Percentiles rank a stretch among this genome's conserved stretches.
phyloP scores from a whole-genome alignment of 2,329 filamentous ascomycete genomes.

The Aspergillus neotritici region DNA sequence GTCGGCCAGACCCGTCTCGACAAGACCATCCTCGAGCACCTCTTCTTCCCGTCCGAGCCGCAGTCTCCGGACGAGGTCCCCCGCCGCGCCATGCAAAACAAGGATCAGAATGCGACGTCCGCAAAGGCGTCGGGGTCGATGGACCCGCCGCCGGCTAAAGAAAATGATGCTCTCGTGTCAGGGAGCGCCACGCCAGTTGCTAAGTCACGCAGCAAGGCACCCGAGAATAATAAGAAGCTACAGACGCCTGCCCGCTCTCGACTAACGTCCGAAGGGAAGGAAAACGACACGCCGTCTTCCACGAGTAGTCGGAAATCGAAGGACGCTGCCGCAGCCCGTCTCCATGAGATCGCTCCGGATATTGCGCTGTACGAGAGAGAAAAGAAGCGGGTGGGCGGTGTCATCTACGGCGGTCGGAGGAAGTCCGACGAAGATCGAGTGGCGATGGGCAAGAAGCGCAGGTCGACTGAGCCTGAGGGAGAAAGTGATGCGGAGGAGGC shows the following conservation, averaged over 20 bases:
- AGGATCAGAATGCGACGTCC: conserved; percentile 29
- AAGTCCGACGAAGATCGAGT: conserved; percentile 40
- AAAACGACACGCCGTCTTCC: conserved; percentile 74
- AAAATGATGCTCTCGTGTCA: conserved; percentile 12
- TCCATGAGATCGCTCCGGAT: conserved; percentile 75
- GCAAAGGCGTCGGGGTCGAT: conserved; percentile 14
- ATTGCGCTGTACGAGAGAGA: conserved; percentile 91
- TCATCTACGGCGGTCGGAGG: conserved; percentile 54
- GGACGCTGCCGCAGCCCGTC: conserved; percentile 67
- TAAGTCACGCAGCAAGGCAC: conserved; percentile 23
- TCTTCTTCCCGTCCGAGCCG: conserved; percentile 50
- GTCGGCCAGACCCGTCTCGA: conserved; percentile 85
- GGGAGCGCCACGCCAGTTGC: conserved; percentile 22
- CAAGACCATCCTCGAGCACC: conserved; percentile 63
- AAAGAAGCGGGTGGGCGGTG: conserved; percentile 70
- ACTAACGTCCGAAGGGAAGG: conserved; percentile 60
- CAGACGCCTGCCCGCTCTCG: conserved; percentile 52
- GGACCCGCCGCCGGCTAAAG: conserved; percentile 19
- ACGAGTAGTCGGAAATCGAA: conserved; percentile 83
- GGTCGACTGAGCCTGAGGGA: conserved; percentile 43
- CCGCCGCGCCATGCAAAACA: conserved; percentile 30
- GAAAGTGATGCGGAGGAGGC: conserved; percentile 48
- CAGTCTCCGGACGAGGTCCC: conserved; percentile 11
- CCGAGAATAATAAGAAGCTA: conserved; percentile 28
- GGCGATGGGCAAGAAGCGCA: conserved; percentile 36